Conservation (phyloP, 2,329 filamentous ascomycete species). For the Emergomyces africanus region DNA sequence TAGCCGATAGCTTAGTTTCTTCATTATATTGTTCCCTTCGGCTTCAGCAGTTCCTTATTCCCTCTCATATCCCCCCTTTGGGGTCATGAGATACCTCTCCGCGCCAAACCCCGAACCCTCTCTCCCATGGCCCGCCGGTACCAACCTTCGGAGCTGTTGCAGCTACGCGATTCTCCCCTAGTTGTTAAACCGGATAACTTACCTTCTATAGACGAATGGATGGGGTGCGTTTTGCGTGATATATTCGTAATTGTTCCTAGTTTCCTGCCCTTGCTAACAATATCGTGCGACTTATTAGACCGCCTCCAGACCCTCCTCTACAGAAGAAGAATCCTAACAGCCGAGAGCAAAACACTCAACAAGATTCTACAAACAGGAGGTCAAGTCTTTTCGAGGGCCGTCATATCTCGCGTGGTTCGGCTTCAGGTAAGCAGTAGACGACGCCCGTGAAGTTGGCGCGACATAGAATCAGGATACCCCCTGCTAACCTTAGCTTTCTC, state of each 20-base stretch:
- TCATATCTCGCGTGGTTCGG: constrained; percentile 36
- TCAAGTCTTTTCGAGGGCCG: constrained; percentile 31
- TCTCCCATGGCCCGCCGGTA: constrained; percentile 46
- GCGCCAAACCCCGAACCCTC: constrained; percentile 13
- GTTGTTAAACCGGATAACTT: constrained; percentile 67
- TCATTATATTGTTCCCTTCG: neutral
- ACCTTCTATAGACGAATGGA: constrained; percentile 85
- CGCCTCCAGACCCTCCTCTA: constrained; percentile 27
- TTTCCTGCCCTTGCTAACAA: neutral
- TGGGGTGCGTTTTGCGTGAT: constrained; percentile 55
- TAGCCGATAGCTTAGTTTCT: neutral
- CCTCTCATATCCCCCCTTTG: constrained; percentile 9
- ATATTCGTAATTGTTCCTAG: neutral
- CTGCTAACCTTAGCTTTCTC: constrained; percentile 14
- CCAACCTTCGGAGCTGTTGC: constrained; percentile 60
- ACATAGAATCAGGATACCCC: neutral
- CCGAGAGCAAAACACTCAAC: constrained; percentile 22
- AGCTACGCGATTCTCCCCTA: constrained; percentile 68
- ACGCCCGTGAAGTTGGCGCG: neutral
- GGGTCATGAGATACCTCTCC: constrained; percentile 12
- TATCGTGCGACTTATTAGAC: constrained; percentile 17
- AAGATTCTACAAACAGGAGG: constrained; percentile 22
- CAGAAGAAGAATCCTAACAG: constrained; percentile 26
- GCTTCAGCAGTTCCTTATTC: neutral
- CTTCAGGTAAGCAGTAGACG: constrained; percentile 26